Conservation (phyloP, 768 basidiomycete species). For the Kwoniella sp. region DNA sequence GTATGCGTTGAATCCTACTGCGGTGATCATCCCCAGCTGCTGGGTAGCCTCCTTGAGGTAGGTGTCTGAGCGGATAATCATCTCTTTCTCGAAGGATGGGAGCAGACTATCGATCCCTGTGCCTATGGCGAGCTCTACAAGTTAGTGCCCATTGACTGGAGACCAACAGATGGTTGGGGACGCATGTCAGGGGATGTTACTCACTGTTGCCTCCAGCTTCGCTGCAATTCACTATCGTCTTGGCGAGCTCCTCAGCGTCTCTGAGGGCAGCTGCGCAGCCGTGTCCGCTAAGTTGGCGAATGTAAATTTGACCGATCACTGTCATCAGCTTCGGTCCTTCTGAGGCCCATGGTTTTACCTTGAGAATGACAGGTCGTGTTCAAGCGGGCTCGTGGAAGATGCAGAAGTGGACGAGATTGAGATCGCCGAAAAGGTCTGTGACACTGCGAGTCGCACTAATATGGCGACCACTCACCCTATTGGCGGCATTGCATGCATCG, state of each 20-base stretch:
- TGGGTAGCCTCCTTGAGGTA: conserved; percentile 7
- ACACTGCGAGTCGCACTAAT: too few relatives aligned
- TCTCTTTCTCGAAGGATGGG: background rate
- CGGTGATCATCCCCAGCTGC: background rate
- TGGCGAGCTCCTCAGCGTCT: conserved; percentile 8
- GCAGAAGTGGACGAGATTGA: too few relatives aligned
- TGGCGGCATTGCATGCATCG: conserved; percentile 27
- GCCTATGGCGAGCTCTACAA: too few relatives aligned
- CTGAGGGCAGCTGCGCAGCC: conserved; percentile 1
- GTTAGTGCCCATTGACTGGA: too few relatives aligned
- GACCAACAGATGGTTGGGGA: too few relatives aligned
- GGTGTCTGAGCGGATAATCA: conserved; percentile 1
- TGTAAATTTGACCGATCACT: too few relatives aligned
- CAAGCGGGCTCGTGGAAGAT: too few relatives aligned
- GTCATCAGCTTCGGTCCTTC: too few relatives aligned
- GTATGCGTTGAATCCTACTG: background rate
- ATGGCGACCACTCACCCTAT: conserved; percentile 17
- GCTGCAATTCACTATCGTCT: conserved; percentile 2
- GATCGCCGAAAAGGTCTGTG: too few relatives aligned
- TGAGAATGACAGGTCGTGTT: too few relatives aligned
- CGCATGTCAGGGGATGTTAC: too few relatives aligned
- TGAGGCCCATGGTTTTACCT: too few relatives aligned
- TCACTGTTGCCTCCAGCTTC: conserved; percentile 5
- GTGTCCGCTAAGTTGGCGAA: conserved; percentile 6
- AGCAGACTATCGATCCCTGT: background rate